These are phyloP conservation scores for Boletus speciosus DNA, from an alignment of 768 basidiomycete genomes.

Conservation along the genomic window DNA sequence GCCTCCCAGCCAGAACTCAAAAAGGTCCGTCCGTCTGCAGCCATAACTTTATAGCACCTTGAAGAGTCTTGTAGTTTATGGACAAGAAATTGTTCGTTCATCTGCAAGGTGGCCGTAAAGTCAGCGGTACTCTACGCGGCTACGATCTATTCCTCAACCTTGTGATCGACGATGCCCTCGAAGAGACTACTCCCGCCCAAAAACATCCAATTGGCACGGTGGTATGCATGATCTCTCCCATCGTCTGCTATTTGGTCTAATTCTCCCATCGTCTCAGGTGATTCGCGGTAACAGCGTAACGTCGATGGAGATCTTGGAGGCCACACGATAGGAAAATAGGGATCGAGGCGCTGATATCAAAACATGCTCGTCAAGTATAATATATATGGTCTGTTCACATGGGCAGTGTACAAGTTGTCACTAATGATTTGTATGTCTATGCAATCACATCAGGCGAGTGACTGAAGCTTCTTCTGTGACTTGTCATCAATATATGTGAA, in stretches of 20 bases:
- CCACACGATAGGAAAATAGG: constrained; percentile 37
- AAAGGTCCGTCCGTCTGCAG: constrained; percentile 60
- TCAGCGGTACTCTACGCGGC: constrained; percentile 91
- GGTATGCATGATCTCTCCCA: constrained; percentile 47
- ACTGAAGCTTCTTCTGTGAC: too few relatives aligned
- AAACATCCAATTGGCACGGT: constrained; percentile 91
- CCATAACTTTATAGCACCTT: neutral
- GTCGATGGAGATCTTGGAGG: constrained; percentile 87
- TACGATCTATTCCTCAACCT: constrained; percentile 99
- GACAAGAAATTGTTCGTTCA: constrained; percentile 96
- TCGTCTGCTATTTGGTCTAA: constrained; percentile 1
- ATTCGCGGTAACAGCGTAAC: constrained; percentile 96
- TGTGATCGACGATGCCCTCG: constrained; percentile 92
- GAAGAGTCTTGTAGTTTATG: constrained; percentile 70
- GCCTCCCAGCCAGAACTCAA: constrained; percentile 97
- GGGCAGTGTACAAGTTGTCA: neutral
- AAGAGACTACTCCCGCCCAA: constrained; percentile 87
- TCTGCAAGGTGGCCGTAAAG: constrained; percentile 91
- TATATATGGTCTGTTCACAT: constrained; percentile 1
- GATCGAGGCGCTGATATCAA: neutral
- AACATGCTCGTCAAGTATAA: constrained; percentile 4
- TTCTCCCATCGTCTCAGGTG: constrained; percentile 51
- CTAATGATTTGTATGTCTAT: neutral
- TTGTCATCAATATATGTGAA: too few relatives aligned
- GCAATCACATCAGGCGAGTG: constrained; percentile 6